Conservation (phyloP, 2,329 filamentous ascomycete genomes). For the Fusarium sp. region DNA sequence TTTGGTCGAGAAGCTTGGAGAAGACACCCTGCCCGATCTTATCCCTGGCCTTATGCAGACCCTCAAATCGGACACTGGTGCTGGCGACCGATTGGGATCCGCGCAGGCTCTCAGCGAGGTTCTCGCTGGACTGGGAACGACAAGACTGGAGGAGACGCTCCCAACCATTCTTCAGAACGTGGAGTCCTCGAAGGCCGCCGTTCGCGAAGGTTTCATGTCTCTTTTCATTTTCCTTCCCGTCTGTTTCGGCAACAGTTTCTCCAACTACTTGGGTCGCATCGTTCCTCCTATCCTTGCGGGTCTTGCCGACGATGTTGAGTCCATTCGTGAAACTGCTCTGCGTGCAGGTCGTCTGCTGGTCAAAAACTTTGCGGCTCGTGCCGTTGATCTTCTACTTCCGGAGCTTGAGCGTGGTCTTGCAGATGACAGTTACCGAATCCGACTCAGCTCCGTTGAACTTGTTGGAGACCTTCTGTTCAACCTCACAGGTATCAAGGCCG, state of each 20-base stretch:
- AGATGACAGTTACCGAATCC: conserved; percentile 98
- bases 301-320: conserved; percentile 95
- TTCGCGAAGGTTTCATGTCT: conserved; percentile 99
- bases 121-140: conserved; percentile 92
- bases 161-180: conserved; percentile 98
- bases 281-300: conserved; percentile 96
- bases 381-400: conserved; percentile 93
- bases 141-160: conserved; percentile 92
- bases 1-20: conserved; percentile 97
- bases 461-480: conserved; percentile 98
- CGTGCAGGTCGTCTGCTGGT: conserved; percentile 94
- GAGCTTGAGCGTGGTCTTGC: conserved; percentile 96
- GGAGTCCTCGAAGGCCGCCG: conserved; percentile 87
- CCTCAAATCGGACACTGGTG: conserved; percentile 96
- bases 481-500: conserved; percentile 91
- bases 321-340: conserved; percentile 96
- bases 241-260: conserved; percentile 98
- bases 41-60: conserved; percentile 98
- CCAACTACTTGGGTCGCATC: conserved; percentile 94
- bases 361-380: conserved; percentile 97
- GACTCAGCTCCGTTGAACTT: conserved; percentile 97
- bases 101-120: conserved; percentile 97
- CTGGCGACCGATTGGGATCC: conserved; percentile 94
- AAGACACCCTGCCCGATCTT: conserved; percentile 95
- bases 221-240: conserved; percentile 99